phyloP scores from a whole-genome alignment of 768 basidiomycete species.

The Psilocybe cyanescens region DNA sequence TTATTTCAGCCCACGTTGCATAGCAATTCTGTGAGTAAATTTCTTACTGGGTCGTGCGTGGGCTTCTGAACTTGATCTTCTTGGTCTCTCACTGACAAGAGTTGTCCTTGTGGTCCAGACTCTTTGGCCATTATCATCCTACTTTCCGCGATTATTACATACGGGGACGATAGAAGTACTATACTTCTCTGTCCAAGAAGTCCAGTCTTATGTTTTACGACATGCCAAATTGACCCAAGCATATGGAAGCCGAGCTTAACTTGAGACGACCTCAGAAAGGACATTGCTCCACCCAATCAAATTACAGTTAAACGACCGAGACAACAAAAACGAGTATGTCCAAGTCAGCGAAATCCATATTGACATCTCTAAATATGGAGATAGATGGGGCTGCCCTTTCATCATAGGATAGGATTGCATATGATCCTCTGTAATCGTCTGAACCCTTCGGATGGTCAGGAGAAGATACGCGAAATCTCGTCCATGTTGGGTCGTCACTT shows the following conservation, averaged over 20 bases:
- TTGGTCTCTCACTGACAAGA: background rate
- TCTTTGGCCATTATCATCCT: background rate
- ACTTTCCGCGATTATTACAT: background rate
- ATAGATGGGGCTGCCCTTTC: background rate
- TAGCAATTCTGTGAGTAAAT: constrained; percentile 2
- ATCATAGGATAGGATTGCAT: background rate
- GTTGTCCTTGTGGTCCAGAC: background rate
- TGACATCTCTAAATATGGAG: background rate
- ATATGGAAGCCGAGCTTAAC: background rate
- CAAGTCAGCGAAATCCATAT: background rate
- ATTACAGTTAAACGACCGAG: background rate
- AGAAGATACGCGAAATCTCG: background rate
- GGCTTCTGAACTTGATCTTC: background rate
- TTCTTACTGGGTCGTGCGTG: background rate
- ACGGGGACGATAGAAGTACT: background rate
- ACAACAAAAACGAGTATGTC: background rate
- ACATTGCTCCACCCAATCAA: background rate
- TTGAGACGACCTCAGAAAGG: background rate
- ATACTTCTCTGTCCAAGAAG: constrained; percentile 1
- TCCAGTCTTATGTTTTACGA: background rate
- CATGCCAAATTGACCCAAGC: background rate
- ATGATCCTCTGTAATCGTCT: background rate
- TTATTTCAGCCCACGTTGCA: constrained; percentile 1
- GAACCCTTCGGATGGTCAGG: background rate
- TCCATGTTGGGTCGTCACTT: background rate